Conservation (phyloP, 805 yeast species). For the Metahyphopichia silvanorum region DNA sequence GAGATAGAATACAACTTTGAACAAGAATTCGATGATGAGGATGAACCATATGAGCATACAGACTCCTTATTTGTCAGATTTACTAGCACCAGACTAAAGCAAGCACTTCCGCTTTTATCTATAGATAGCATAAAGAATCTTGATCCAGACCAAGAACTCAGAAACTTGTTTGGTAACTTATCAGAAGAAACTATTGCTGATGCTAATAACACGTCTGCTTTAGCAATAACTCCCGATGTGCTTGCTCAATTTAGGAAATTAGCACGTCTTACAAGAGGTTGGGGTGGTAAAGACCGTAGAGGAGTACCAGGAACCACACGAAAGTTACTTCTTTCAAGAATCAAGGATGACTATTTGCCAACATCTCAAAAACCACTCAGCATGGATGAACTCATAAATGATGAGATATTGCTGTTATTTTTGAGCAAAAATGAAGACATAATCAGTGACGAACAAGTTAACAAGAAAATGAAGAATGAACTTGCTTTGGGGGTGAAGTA, state of each 20-base stretch:
- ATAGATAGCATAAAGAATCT: conserved; percentile 48
- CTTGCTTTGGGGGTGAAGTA: conserved; percentile 45
- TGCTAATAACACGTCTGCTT: conserved; percentile 71
- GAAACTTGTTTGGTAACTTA: conserved; percentile 65
- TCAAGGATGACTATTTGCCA: conserved; percentile 81
- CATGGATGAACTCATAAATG: conserved; percentile 51
- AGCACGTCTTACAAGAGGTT: conserved; percentile 63
- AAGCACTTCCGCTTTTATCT: conserved; percentile 38
- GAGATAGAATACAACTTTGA: conserved; percentile 14
- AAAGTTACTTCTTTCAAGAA: conserved; percentile 64
- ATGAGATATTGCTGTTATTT: conserved; percentile 33
- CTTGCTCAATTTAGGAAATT: conserved; percentile 58
- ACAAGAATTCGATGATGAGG: conserved; percentile 18
- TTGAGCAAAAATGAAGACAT: conserved; percentile 33
- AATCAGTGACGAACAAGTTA: conserved; percentile 20
- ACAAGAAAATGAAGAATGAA: conserved; percentile 30
- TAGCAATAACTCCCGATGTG: conserved; percentile 66
- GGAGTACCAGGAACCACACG: conserved; percentile 72
- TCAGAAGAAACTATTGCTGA: conserved; percentile 68
- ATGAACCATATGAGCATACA: conserved; percentile 29
- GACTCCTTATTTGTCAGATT: conserved; percentile 45
- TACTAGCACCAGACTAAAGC: conserved; percentile 43
- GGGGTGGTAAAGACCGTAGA: conserved; percentile 80
- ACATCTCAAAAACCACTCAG: conserved; percentile 55
- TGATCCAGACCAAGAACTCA: conserved; percentile 76